Base-by-base conservation (phyloP, 176 grass and related monocot species). In the Cenchrus purpureus region DNA sequence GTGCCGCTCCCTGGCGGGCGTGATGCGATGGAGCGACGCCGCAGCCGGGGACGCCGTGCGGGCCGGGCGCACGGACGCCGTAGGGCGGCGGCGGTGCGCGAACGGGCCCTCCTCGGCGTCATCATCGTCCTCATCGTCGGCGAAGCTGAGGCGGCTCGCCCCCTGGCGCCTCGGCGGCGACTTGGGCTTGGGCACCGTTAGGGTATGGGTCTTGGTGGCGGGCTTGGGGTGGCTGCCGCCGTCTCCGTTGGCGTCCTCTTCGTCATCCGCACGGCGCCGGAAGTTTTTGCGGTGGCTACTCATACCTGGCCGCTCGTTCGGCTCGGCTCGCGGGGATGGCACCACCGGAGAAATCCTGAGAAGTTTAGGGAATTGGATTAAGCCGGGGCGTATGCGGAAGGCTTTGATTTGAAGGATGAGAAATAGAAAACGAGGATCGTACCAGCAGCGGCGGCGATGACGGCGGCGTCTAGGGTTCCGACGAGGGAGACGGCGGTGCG, bases 61-160 rank as follows among this genome's bases (percentile, higher is more conserved):
- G 8, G 80, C 42, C 22, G 40, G 49, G n/a, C 74, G 52, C 56
- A 80, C 71, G 2, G 85, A 55, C 28, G 88, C 67, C 12, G 77
- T 70, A 56, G 87, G 85, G 79, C 91, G 68, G 28, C 59, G 78
- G 28, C 73, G 63, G 65, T 80, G 81, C 70, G 76, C 55, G 70
- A 91, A 84, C 0, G 89, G 89, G 17, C 85, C 81, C 63, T 86
- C 73, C 31, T 88, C 89, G 8, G 77, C 82, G 25, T 90, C 88
- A 16, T 98, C 91, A 8, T 92, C 94, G 56, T 92, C 96, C 75
- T 94, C 97, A 9, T 98, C 97, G 58, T 94, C 91, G 25, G 88
- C 97, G 83, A 98, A 98, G 91, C 97, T 98, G 86, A 98, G 97
- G 69, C 91, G 89, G 70, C 86, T 95, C 17, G 84, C 73, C 11